Conservation (phyloP, 2,329 filamentous ascomycete genomes). For the Zymoseptoria crescenta region DNA sequence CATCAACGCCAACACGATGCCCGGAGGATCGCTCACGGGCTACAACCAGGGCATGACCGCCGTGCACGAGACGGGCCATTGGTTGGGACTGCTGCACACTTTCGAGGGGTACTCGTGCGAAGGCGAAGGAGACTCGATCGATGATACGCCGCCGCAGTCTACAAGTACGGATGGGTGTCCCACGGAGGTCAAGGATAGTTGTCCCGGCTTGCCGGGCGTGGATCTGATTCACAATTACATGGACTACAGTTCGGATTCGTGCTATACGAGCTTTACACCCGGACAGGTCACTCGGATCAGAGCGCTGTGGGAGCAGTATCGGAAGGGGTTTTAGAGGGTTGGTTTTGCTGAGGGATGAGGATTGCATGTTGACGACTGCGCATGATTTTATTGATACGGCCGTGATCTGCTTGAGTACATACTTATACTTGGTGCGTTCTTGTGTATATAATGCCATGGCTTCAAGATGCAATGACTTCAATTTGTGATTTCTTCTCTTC, state of each 20-base stretch:
- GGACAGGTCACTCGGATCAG: slow-evolving; percentile 45
- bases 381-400: background rate
- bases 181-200: slow-evolving; percentile 41
- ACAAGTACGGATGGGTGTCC: slow-evolving; percentile 50
- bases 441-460: background rate
- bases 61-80: slow-evolving; percentile 43
- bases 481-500: background rate
- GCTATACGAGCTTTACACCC: slow-evolving; percentile 46
- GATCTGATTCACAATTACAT: slow-evolving; percentile 53
- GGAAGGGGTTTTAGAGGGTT: slow-evolving; percentile 22
- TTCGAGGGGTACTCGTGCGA: slow-evolving; percentile 41
- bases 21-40: slow-evolving; percentile 41
- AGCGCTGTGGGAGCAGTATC: slow-evolving; percentile 43
- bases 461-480: background rate
- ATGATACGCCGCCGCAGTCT: slow-evolving; percentile 37
- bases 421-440: background rate
- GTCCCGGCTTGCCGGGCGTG: slow-evolving; percentile 37
- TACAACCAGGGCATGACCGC: slow-evolving; percentile 44
- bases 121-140: slow-evolving; percentile 39
- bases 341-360: background rate
- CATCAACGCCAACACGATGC: slow-evolving; percentile 50
- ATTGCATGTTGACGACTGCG: background rate
- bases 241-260: slow-evolving; percentile 51
- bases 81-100: slow-evolving; percentile 41
- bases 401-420: background rate